Evolutionary conservation across 768 basidiomycete genomes (phyloP), one percentile per base, ranked within the genome.

Genomic region (Dacryopinax primogenitus): DNA sequence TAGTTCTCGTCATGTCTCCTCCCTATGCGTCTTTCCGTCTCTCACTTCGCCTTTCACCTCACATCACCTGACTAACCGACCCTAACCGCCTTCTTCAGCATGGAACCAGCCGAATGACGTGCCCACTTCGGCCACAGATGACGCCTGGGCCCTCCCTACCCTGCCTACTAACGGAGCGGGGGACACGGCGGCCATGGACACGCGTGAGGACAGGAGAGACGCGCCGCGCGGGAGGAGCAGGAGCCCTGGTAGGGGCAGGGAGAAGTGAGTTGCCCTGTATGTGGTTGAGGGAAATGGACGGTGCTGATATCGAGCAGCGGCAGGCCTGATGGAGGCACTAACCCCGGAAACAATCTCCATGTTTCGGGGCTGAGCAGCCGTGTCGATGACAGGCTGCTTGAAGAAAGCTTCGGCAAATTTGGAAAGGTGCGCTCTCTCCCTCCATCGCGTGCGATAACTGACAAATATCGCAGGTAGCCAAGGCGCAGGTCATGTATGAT

Each of bases 361-460:
- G 82, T 86, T 67, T 83, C 82, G 45, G 79, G 83, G 32, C 75
- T 86, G 64, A 79, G 84, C 66, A 77, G 78, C 73, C 81, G 79
- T 64, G 80, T 85, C 65, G 92, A 92, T 71, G 88, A 88, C 35
- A 85, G 88, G 64, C 87, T 91, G 70, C 86, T 99, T 64, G 92
- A 96, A 75, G 83, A 85, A 15, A 84, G 85, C 7, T 99, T 99
- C 74, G 80, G 84, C 67, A 94, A 93, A 76, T 83, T 86, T 76
- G 96, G 96, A 65, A 81, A 86, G 71, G 91, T 91, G 70, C 67
- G 85, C 80, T 51, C 30, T 62, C 33, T 16, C 33, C 1, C 32
- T 69, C n/a, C 30, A 15, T 33, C 18, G 36, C 44, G 64, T 7
- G 11, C 51, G 6, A 30, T 21, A n/a, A 62, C 7, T 6, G 41